A percentile compares a stretch with the other conserved stretches of the same genome.
phyloP scores from a whole-genome alignment of 2,329 filamentous ascomycete genomes.

The Xylaria sp. region DNA sequence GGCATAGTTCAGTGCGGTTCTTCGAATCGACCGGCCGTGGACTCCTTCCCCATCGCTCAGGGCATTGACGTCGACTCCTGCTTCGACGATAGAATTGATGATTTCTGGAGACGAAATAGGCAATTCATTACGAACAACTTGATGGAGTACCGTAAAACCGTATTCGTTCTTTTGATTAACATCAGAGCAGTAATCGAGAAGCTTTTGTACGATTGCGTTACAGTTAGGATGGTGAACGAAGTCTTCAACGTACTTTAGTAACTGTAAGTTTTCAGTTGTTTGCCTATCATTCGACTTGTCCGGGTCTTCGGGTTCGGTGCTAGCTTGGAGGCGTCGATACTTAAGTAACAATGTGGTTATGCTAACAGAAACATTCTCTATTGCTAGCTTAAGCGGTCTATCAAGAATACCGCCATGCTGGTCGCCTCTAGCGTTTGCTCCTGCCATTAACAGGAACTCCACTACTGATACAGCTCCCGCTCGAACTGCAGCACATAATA shows the following conservation, averaged over 20 bases:
- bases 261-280: background rate
- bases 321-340: too few relatives aligned
- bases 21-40: background rate
- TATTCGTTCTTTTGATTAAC: background rate
- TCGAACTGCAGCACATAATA: background rate
- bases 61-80: background rate
- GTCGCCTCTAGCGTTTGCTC: background rate
- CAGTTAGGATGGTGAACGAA: background rate
- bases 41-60: background rate
- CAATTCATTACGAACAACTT: background rate
- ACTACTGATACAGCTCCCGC: constrained; percentile 4
- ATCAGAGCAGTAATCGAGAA: constrained; percentile 3
- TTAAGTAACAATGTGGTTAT: too few relatives aligned
- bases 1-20: constrained; percentile 6
- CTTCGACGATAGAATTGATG: background rate
- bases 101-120: background rate
- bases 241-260: background rate
- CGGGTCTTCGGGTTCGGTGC: too few relatives aligned
- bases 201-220: background rate
- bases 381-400: too few relatives aligned
- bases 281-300: too few relatives aligned
- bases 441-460: background rate
- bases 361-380: too few relatives aligned
- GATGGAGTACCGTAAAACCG: background rate
- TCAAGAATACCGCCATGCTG: background rate